phyloP scores from a whole-genome alignment of 257 asterid species.

The Solanum microdontum region DNA sequence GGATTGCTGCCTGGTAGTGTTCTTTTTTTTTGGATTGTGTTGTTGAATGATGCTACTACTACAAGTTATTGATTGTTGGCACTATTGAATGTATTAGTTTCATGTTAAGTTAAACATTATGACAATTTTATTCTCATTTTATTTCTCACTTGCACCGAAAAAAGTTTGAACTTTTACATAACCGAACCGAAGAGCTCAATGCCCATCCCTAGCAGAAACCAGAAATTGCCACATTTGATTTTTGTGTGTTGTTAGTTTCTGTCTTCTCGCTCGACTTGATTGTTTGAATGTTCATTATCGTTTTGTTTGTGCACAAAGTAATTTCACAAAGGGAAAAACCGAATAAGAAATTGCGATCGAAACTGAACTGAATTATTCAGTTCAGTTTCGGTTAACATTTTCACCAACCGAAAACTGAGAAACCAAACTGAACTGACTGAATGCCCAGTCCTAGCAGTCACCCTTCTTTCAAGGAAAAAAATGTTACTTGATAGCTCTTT shows the following conservation, averaged over 20 bases:
- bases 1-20: not conserved
- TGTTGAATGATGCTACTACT: not conserved
- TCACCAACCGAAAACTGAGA: not conserved
- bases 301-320: not conserved
- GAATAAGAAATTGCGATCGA: not conserved
- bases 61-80: not conserved
- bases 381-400: not conserved
- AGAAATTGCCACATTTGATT: not conserved
- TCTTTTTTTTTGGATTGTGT: not conserved
- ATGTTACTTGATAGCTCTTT: not conserved
- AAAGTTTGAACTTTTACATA: not conserved
- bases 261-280: not conserved
- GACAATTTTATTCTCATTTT: not conserved
- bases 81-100: not conserved
- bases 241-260: not conserved
- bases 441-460: not conserved
- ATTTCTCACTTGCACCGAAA: not conserved
- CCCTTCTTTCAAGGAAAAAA: not conserved
- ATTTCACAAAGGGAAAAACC: not conserved
- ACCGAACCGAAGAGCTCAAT: not conserved
- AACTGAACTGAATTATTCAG: not conserved
- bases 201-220: not conserved
- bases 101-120: not conserved
- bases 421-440: not conserved
- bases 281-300: not conserved